A percentile compares a stretch with the other conserved stretches of the same genome.
Conservation (phyloP, 805 yeast genomes). For the Starmera amethionina region DNA sequence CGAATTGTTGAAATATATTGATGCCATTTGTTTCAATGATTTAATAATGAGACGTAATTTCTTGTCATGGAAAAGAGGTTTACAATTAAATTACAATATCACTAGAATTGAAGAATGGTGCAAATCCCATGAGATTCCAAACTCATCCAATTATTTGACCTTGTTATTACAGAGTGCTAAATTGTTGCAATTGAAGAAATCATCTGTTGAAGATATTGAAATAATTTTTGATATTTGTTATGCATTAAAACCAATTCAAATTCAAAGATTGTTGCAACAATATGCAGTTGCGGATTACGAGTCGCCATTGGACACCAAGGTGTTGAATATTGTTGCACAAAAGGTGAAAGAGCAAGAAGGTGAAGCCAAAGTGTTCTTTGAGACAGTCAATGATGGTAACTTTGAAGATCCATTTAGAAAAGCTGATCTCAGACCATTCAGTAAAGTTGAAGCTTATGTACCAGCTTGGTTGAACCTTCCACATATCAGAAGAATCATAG, state of each 20-base stretch:
- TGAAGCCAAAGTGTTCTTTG: constrained; percentile 56
- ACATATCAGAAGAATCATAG: constrained; percentile 77
- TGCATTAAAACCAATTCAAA: constrained; percentile 88
- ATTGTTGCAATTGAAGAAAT: constrained; percentile 83
- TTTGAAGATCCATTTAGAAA: constrained; percentile 78
- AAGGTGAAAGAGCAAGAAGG: constrained; percentile 52
- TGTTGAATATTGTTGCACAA: constrained; percentile 72
- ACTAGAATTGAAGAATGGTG: constrained; percentile 99
- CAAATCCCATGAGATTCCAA: constrained; percentile 82
- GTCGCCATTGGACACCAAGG: constrained; percentile 77
- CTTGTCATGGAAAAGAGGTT: constrained; percentile 94
- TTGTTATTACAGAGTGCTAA: constrained; percentile 92
- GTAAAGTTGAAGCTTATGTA: constrained; percentile 79
- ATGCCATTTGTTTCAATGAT: constrained; percentile 91
- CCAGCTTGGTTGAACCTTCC: constrained; percentile 94
- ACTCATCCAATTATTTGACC: constrained; percentile 73
- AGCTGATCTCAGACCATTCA: constrained; percentile 66
- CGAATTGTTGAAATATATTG: constrained; percentile 78
- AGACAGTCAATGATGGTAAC: constrained; percentile 61
- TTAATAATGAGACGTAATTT: constrained; percentile 90
- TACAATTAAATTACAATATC: constrained; percentile 92
- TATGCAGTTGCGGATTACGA: constrained; percentile 92
- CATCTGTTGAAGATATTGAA: constrained; percentile 79
- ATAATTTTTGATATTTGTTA: constrained; percentile 92
- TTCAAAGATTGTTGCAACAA: constrained; percentile 83